phyloP scores from a whole-genome alignment of 2,329 filamentous ascomycete genomes.

The Annulohypoxylon truncatum region DNA sequence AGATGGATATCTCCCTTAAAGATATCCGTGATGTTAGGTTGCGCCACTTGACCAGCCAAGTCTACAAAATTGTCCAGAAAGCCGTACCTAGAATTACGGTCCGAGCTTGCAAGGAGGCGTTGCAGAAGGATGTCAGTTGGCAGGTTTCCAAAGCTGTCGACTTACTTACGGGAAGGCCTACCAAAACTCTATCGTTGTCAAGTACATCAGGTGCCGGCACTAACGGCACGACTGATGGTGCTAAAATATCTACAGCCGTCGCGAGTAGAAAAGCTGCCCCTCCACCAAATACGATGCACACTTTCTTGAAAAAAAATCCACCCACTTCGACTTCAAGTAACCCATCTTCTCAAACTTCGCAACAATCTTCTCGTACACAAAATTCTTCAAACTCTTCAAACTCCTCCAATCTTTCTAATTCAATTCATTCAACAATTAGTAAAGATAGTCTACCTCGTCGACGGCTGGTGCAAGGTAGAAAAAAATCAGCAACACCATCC shows the following conservation, averaged over 20 bases:
- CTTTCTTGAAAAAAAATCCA: constrained; percentile 24
- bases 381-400: constrained; percentile 19
- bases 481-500: constrained; percentile 45
- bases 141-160: constrained; percentile 46
- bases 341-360: constrained; percentile 27
- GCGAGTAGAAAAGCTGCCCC: not conserved
- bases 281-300: constrained; percentile 25
- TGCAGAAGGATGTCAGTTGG: constrained; percentile 44
- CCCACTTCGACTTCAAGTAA: constrained; percentile 18
- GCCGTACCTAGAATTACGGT: constrained; percentile 44
- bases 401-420: constrained; percentile 9
- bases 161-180: constrained; percentile 32
- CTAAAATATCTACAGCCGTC: not conserved
- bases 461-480: constrained; percentile 48
- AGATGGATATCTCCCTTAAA: constrained; percentile 43
- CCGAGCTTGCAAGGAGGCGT: constrained; percentile 47
- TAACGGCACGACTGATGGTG: not conserved
- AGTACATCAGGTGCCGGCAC: constrained; percentile 3
- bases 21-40: constrained; percentile 49
- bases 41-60: constrained; percentile 47
- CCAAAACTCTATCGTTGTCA: constrained; percentile 17
- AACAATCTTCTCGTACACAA: constrained; percentile 24
- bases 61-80: constrained; percentile 47
- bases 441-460: constrained; percentile 42
- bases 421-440: constrained; percentile 27